phyloP scores from a whole-genome alignment of 1,284 basidiomycete species.

The Vanrija sp. region DNA sequence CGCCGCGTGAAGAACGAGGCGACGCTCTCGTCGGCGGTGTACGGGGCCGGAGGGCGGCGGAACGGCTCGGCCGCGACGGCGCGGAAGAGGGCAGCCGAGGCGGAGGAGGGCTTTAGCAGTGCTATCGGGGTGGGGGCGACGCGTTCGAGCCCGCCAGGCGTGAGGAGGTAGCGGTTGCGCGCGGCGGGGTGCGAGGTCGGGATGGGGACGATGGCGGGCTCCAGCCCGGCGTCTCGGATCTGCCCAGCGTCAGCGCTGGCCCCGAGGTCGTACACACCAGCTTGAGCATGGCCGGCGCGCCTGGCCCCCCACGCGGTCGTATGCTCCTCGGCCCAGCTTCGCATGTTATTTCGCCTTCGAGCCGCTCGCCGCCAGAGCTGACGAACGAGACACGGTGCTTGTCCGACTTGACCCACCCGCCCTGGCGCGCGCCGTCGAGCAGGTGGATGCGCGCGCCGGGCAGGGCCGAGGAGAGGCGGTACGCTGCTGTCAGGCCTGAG shows the following conservation, averaged over 20 bases:
- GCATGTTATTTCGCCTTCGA: constrained; percentile 56
- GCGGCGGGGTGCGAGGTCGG: constrained; percentile 39
- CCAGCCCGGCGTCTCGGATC: constrained; percentile 26
- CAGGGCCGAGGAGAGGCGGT: constrained; percentile 26
- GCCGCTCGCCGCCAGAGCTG: constrained; percentile 2
- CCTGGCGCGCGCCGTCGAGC: constrained; percentile 38
- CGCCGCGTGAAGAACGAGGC: constrained; percentile 72
- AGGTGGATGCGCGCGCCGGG: constrained; percentile 3
- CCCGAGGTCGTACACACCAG: constrained; percentile 58
- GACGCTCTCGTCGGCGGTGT: constrained; percentile 68
- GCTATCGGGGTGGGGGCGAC: constrained; percentile 6
- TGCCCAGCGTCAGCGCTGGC: constrained; percentile 1
- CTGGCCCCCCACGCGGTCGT: constrained; percentile 63
- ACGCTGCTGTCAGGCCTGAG: constrained; percentile 43
- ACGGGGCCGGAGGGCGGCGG: constrained; percentile 50
- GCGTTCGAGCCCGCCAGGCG: constrained; percentile 9
- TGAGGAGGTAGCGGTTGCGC: constrained; percentile 40
- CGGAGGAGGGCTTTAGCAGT: neutral
- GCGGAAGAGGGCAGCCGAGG: constrained; percentile 50
- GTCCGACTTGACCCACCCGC: constrained; percentile 79
- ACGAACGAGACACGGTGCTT: constrained; percentile 48
- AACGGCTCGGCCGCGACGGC: constrained; percentile 61
- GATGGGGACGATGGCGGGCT: constrained; percentile 33
- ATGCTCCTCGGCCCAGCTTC: constrained; percentile 81
- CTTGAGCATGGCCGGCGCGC: constrained; percentile 59